Conservation (phyloP, 2,329 filamentous ascomycete genomes). For the Metarhizium robertsii region DNA sequence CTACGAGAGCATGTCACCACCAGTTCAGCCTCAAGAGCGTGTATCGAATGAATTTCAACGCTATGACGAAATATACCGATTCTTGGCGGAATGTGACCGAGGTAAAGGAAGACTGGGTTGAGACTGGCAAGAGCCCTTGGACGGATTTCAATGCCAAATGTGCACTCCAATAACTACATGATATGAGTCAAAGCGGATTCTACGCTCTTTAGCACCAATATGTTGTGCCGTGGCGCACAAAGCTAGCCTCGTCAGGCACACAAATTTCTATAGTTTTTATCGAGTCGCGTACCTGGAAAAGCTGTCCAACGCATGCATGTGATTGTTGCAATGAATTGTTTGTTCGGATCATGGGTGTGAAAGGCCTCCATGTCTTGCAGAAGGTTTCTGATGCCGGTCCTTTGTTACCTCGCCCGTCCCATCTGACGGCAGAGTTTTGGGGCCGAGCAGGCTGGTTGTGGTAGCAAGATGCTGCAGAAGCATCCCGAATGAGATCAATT, state of each 20-base stretch:
- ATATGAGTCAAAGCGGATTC: slow-evolving; percentile 3
- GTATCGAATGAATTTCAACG: slow-evolving; percentile 43
- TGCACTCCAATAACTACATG: neutral
- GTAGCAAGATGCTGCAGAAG: slow-evolving; percentile 24
- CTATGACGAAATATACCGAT: slow-evolving; percentile 47
- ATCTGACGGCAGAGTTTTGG: neutral
- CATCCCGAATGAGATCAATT: slow-evolving; percentile 27
- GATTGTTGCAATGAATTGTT: neutral
- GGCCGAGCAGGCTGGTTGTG: slow-evolving; percentile 12
- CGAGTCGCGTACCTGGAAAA: neutral
- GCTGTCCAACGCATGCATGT: neutral
- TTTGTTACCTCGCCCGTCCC: neutral
- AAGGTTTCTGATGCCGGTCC: neutral
- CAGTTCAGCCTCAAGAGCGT: slow-evolving; percentile 33
- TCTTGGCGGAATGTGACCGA: slow-evolving; percentile 48
- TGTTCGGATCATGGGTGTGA: neutral
- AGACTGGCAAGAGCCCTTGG: neutral
- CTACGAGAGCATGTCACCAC: slow-evolving; percentile 42
- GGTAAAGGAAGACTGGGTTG: slow-evolving; percentile 23
- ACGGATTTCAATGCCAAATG: neutral
- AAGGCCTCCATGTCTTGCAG: neutral
- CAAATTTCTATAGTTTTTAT: neutral
- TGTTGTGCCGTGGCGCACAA: neutral
- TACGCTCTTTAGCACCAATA: slow-evolving; percentile 15
- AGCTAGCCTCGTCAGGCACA: neutral